Percentiles rank a stretch among this genome's conserved stretches.
Conservation (phyloP, 495 filamentous ascomycete genomes). For the Hyaloscypha variabilis region DNA sequence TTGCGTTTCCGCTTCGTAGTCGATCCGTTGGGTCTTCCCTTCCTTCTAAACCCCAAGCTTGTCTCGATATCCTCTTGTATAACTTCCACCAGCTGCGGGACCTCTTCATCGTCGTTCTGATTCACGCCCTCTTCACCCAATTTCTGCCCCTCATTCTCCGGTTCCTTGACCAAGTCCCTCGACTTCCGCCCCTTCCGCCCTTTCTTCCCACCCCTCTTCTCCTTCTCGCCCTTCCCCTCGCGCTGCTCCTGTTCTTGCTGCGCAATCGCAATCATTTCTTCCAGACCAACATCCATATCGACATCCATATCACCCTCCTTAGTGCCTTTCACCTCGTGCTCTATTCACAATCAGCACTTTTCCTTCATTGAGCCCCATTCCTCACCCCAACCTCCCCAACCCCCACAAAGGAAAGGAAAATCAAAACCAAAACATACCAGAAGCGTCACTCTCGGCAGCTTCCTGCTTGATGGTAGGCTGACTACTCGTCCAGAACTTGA, state of each 20-base stretch:
- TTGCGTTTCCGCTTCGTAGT: conserved; percentile 3
- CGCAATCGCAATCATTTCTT: background rate
- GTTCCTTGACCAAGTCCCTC: background rate
- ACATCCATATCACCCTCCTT: background rate
- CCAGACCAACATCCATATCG: background rate
- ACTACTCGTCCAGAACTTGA: background rate
- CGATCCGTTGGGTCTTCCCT: background rate
- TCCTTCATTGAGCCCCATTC: background rate
- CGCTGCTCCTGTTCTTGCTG: background rate
- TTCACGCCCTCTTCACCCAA: background rate
- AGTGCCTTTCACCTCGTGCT: background rate
- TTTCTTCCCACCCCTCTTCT: conserved; percentile 1
- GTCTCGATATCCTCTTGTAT: background rate
- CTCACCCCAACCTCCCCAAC: no score
- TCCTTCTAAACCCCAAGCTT: background rate
- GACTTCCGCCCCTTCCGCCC: background rate
- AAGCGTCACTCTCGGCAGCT: no score
- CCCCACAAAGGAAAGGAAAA: no score
- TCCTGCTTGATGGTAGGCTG: background rate
- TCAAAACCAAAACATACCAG: no score
- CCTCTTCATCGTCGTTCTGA: background rate
- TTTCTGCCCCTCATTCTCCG: background rate
- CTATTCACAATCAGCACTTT: background rate
- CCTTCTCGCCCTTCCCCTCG: background rate
- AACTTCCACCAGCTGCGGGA: background rate